Base-by-base conservation (phyloP, 2,329 filamentous ascomycete genomes). In the Elsinoe arachidis region DNA sequence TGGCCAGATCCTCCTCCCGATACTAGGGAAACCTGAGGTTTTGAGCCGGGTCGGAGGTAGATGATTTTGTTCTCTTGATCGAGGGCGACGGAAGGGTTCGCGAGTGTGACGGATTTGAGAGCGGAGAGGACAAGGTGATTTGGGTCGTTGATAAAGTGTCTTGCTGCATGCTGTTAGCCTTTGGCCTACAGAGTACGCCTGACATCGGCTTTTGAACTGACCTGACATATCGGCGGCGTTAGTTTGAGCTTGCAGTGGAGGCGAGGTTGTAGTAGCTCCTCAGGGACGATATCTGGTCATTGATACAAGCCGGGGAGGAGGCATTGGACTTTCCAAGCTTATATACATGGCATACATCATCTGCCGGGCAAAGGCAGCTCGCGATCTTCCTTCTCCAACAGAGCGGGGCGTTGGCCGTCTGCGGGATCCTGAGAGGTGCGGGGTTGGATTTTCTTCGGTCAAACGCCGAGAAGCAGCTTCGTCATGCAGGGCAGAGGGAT, bases 141-240 rank as follows among this genome's bases (percentile, higher is more conserved):
- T 41, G 90, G 84, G 69, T 95, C 87, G 71, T 90, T 84, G 77
- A 96, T 83, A 77, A 96, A 96, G 75, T 96, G 91, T 77, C 93
- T 95, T 19, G 67, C 67, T 67, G 55, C n/a, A 17, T 19, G 2
- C 11, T 12, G 30, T 57, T n/a, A 51, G 55, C 54, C 38, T 5
- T 23, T 9, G 14, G 15, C 26, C 12, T 15, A 33, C 49, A 30
- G 3, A 26, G 3, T 30, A 35, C 19, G 34, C 15, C 3, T 39
- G 9, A 19, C 49, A 15, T 53, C 49, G 49, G 49, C 49, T 21
- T 39, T 53, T 39, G 49, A 53, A 23, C 49, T 21, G 17, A 53
- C 49, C 49, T 21, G 49, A 53, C 49, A 53, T 53, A 3, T 26
- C 26, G 15, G n/a, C 17, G 47, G 49, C 2, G 34, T 2, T 35